These are phyloP conservation scores for Plectosphaerella sp. DNA, from an alignment of 2,329 filamentous ascomycete species.

Conservation along the genomic window DNA sequence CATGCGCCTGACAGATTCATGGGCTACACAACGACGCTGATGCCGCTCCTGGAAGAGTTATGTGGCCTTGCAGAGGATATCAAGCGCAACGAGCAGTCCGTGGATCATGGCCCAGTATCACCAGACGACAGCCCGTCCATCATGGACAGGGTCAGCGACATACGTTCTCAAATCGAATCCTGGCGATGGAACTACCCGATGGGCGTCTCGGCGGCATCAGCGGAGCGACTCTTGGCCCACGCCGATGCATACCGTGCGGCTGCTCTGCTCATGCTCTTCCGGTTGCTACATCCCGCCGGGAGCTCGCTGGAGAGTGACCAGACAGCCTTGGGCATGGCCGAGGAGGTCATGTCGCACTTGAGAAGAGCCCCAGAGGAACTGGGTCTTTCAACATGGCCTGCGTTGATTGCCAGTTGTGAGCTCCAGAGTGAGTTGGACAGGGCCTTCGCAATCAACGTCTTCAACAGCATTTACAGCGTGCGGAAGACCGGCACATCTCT, in stretches of 20 bases:
- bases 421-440: not conserved
- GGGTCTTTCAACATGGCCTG: not conserved
- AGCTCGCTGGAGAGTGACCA: not conserved
- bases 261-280: conserved; percentile 20
- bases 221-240: conserved; percentile 10
- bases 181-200: not conserved
- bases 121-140: not conserved
- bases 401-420: not conserved
- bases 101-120: not conserved
- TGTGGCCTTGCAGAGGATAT: conserved; percentile 17
- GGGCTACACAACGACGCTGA: conserved; percentile 21
- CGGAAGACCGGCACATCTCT: not conserved
- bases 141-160: not conserved
- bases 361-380: not conserved
- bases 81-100: not conserved
- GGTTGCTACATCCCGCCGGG: conserved; percentile 17
- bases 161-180: not conserved
- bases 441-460: not conserved
- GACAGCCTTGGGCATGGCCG: not conserved
- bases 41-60: conserved; percentile 22
- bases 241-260: conserved; percentile 19
- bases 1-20: conserved; percentile 21
- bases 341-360: not conserved
- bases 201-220: not conserved
- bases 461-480: not conserved